Percentiles rank a stretch among this genome's conserved stretches.
These are phyloP conservation scores for Epichloe gansuensis DNA, from an alignment of 2,329 filamentous ascomycete genomes.

Conservation along the genomic window DNA sequence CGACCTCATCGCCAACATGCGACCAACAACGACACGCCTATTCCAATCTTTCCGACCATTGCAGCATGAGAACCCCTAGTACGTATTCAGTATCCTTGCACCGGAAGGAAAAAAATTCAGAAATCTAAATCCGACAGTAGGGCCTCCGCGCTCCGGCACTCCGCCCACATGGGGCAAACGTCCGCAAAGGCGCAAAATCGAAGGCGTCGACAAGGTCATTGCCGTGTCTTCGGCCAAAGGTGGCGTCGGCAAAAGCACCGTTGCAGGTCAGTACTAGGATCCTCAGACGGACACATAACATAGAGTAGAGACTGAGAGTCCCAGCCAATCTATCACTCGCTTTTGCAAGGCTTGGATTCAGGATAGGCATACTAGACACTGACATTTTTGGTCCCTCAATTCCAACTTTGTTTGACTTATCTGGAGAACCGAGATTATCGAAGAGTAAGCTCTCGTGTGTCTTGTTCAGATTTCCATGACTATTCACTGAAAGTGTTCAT, in stretches of 20 bases:
- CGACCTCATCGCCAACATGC: conserved; percentile 20
- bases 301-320: no score
- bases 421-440: conserved; percentile 66
- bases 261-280: conserved; percentile 49
- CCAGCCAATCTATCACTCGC: conserved; percentile 72
- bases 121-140: conserved; percentile 31
- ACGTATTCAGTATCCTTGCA: conserved; percentile 12
- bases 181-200: conserved; percentile 69
- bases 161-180: conserved; percentile 52
- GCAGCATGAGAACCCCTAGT: conserved; percentile 83
- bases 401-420: conserved; percentile 75
- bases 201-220: conserved; percentile 79
- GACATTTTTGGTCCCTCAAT: conserved; percentile 96
- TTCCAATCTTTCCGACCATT: conserved; percentile 21
- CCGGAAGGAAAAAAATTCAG: rapidly evolving
- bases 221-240: conserved; percentile 97
- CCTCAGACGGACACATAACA: no score
- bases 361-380: conserved; percentile 81
- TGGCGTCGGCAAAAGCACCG: conserved; percentile 94
- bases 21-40: conserved; percentile 22
- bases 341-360: conserved; percentile 69
- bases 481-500: no score
- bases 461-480: not conserved
- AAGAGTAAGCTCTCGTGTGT: conserved; percentile 39
- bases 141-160: conserved; percentile 65